Base-by-base conservation (phyloP, 352 stramenopile species). In the Phytophthora idaei region DNA sequence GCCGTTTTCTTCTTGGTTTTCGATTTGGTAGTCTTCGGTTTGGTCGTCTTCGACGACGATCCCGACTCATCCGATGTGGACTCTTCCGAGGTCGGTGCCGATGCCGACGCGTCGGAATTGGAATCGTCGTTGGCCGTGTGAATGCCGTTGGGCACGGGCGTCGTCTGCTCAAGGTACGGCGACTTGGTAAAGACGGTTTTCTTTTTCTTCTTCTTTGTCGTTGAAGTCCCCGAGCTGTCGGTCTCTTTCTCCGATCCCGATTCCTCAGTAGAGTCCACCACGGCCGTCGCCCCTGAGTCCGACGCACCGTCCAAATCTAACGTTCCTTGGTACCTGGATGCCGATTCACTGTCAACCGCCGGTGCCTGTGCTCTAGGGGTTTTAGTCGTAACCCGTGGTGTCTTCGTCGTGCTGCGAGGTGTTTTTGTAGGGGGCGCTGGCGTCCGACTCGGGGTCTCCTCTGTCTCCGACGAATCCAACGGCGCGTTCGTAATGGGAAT, bases 111-210 rank as follows among this genome's bases (percentile, higher is more conserved):
- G 5, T 69, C 52, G 9, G 56, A 65, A 15, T 47, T 41, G 4
- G 51, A 54, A 15, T 69, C 49, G 8, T 67, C 34, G n/a, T 61
- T 11, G 0, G 69, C 62, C 5, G 66, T 69, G 1, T 57, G 51
- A 36, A 76, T 74, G 34, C 45, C 71, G 25, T 79, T 74, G 11
- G 71, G 71, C 45, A 73, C 71, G 32, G 71, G 71, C 11, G 71
- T 79, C 28, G 71, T 61, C 34, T 72, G 52, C 53, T 69, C 44
- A 11, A 79, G 60, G 34, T 62, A 76, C 21, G 71, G 71, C 7
- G 71, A 79, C 51, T 68, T 73, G 41, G 71, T 79, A 27, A 79
- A 79, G 39, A 69, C 57, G 14, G 44, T 57, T 10, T 64, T 68
- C 55, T 54, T 64, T 9, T 70, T 71, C 46, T 73, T 68, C 36